Conservation (phyloP, 2,329 filamentous ascomycete species). For the Fusarium drepaniforme region DNA sequence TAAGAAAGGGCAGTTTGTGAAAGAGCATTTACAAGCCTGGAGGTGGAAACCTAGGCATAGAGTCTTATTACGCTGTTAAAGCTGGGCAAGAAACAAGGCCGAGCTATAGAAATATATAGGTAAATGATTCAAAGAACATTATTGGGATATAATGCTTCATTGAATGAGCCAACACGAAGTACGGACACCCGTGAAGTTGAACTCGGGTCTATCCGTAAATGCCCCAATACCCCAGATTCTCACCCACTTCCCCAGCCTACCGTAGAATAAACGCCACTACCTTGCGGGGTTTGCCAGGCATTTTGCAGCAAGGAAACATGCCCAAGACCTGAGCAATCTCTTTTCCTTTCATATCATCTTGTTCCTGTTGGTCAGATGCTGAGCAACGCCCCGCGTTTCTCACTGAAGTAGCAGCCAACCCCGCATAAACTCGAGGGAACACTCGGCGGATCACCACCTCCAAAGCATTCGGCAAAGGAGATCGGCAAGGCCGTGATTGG, state of each 20-base stretch:
- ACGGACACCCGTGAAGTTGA: background rate
- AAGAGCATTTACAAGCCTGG: background rate
- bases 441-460: background rate
- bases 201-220: background rate
- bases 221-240: background rate
- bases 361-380: background rate
- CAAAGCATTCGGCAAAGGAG: background rate
- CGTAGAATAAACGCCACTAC: background rate
- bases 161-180: background rate
- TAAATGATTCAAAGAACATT: background rate
- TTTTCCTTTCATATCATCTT: background rate
- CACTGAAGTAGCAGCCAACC: background rate
- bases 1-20: background rate
- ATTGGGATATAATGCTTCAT: background rate
- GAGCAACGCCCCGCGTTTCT: background rate
- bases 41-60: background rate
- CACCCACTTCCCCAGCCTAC: background rate
- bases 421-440: background rate
- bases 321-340: background rate
- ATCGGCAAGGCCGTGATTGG: conserved; percentile 2
- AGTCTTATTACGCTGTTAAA: background rate
- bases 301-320: background rate
- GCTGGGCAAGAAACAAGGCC: background rate
- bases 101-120: background rate
- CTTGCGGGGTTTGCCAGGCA: background rate